These are phyloP conservation scores for Radiomyces spectabilis DNA, from an alignment of 192 early-diverging fungal species.

Conservation along the genomic window DNA sequence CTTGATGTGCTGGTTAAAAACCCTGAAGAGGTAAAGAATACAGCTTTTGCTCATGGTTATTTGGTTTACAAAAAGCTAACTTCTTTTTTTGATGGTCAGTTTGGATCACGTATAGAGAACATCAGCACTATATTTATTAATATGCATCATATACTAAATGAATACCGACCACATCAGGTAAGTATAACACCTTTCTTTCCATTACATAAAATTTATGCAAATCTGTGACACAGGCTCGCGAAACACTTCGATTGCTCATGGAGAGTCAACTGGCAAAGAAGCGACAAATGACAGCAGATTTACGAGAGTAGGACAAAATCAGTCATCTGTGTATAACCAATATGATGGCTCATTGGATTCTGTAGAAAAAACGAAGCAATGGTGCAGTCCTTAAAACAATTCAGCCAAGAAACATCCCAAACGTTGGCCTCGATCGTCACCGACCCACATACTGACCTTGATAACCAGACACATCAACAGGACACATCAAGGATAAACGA, in stretches of 20 bases:
- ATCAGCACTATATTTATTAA: constrained; percentile 68
- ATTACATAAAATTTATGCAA: not conserved
- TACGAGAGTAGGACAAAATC: constrained; percentile 26
- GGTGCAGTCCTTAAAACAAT: not conserved
- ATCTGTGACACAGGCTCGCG: constrained; percentile 31
- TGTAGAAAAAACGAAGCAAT: constrained; percentile 12
- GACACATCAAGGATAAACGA: too few species aligned
- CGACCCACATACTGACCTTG: too few species aligned
- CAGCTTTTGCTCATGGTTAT: not conserved
- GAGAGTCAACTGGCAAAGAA: constrained; percentile 54
- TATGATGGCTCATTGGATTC: not conserved
- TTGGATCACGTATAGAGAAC: constrained; percentile 50
- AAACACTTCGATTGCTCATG: constrained; percentile 60
- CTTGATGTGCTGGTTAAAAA: constrained; percentile 50
- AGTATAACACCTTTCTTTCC: not conserved
- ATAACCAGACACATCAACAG: too few species aligned
- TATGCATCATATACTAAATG: constrained; percentile 80
- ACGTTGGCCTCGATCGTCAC: too few species aligned
- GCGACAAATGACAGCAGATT: constrained; percentile 30
- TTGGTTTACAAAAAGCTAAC: too few species aligned
- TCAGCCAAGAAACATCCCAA: too few species aligned
- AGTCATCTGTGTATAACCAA: not conserved
- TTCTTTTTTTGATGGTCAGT: too few species aligned
- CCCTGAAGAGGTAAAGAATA: constrained; percentile 37
- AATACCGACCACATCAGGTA: constrained; percentile 75